phyloP scores from a whole-genome alignment of 495 filamentous ascomycete species.

The Aspergillus leporis region DNA sequence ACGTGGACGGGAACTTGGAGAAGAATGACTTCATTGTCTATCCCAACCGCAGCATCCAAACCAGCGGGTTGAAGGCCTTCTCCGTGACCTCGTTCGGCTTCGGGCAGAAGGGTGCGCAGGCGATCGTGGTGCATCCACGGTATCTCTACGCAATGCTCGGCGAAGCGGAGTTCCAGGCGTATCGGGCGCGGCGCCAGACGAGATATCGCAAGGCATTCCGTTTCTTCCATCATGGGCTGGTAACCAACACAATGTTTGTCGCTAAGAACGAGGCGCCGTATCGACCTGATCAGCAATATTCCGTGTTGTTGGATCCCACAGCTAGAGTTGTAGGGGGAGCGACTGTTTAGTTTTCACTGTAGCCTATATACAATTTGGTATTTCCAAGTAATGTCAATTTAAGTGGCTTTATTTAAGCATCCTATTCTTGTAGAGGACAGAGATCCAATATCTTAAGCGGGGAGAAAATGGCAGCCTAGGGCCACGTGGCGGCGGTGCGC shows the following conservation, averaged over 20 bases:
- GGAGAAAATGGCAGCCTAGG: too few species aligned
- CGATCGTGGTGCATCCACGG: slow-evolving; percentile 92
- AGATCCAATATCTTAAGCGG: too few species aligned
- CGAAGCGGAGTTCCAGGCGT: slow-evolving; percentile 74
- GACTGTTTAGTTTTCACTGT: too few species aligned
- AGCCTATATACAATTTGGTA: too few species aligned
- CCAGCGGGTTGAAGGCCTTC: slow-evolving; percentile 97
- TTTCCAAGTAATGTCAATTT: too few species aligned
- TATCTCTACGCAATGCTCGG: slow-evolving; percentile 95
- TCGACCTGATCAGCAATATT: too few species aligned
- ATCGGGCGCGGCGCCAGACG: slow-evolving; percentile 79
- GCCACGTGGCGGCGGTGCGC: too few species aligned
- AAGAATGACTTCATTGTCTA: slow-evolving; percentile 98
- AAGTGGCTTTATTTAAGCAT: too few species aligned
- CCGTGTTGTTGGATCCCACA: too few species aligned
- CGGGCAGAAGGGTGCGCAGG: slow-evolving; percentile 97
- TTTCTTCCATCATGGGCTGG: slow-evolving; percentile 94
- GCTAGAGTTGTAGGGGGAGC: too few species aligned
- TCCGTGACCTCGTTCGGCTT: slow-evolving; percentile 99
- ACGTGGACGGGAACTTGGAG: slow-evolving; percentile 93
- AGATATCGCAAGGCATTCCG: slow-evolving; percentile 85
- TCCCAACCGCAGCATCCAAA: slow-evolving; percentile 92
- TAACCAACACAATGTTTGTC: slow-evolving; percentile 96
- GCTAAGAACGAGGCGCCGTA: slow-evolving; percentile 92
- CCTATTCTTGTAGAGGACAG: too few species aligned